These are phyloP conservation scores for Trichosphaerium sp. DNA, from an alignment of 78 protist species.

Conservation along the genomic window DNA sequence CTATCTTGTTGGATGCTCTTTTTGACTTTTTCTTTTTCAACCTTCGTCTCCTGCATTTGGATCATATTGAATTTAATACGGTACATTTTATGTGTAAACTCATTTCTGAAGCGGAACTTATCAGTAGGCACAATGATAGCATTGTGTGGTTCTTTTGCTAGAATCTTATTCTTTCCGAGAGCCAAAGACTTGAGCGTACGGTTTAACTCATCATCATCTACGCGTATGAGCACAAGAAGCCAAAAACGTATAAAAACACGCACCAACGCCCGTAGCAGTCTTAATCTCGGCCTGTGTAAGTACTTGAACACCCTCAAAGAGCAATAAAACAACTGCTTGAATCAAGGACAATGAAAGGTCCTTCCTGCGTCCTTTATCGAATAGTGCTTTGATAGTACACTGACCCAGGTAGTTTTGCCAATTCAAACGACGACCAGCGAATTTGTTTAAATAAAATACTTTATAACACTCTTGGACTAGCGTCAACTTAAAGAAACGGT, in stretches of 20 bases:
- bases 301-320: slow-evolving; percentile 50
- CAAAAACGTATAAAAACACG: not conserved
- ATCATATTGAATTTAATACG: slow-evolving; percentile 75
- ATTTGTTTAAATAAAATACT: slow-evolving; percentile 58
- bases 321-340: slow-evolving; percentile 70
- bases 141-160: not conserved
- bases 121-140: slow-evolving; percentile 25
- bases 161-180: slow-evolving; percentile 41
- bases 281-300: slow-evolving; percentile 26
- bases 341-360: slow-evolving; percentile 66
- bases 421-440: slow-evolving; percentile 42
- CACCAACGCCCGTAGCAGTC: slow-evolving; percentile 18
- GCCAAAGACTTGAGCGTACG: slow-evolving; percentile 58
- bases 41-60: slow-evolving; percentile 78
- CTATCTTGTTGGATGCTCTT: slow-evolving; percentile 74
- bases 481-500: not conserved
- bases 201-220: slow-evolving; percentile 45
- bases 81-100: slow-evolving; percentile 42
- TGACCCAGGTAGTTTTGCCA: slow-evolving; percentile 71
- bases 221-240: not conserved
- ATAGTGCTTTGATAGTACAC: slow-evolving; percentile 42
- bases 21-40: slow-evolving; percentile 62
- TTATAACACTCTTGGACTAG: slow-evolving; percentile 50
- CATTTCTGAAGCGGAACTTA: slow-evolving; percentile 45
- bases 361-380: slow-evolving; percentile 37